Evolutionary conservation across 2,329 filamentous ascomycete genomes (phyloP).

Genomic region (Davidsoniella eucalypti): DNA sequence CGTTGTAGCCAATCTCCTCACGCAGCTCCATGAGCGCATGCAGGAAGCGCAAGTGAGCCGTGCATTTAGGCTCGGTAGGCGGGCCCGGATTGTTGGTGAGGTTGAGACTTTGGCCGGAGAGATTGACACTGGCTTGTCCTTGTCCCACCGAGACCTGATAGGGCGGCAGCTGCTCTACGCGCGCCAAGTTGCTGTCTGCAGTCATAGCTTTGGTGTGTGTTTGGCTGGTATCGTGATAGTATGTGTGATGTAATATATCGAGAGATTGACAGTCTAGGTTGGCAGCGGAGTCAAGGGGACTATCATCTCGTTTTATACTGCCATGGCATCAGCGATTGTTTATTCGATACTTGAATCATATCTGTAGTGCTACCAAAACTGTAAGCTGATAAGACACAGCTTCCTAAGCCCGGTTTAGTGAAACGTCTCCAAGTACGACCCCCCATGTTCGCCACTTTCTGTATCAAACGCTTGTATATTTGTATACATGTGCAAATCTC

Average conservation of each 20-base stretch:
- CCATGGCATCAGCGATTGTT: not conserved
- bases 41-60: conserved; percentile 59
- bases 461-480: too few relatives aligned
- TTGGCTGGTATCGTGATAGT: too few relatives aligned
- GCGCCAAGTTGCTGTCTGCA: not conserved
- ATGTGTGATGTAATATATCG: not conserved
- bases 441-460: too few relatives aligned
- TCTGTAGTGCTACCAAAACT: too few relatives aligned
- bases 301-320: too few relatives aligned
- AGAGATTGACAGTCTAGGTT: not conserved
- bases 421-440: too few relatives aligned
- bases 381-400: too few relatives aligned
- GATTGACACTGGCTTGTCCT: not conserved
- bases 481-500: too few relatives aligned
- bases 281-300: too few relatives aligned
- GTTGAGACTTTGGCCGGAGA: not conserved
- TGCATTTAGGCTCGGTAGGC: conserved; percentile 33
- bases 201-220: not conserved
- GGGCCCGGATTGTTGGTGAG: conserved; percentile 7
- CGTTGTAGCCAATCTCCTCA: conserved; percentile 46
- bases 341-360: not conserved
- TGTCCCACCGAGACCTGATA: not conserved
- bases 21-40: conserved; percentile 50
- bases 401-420: too few relatives aligned
- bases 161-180: not conserved